phyloP scores from a whole-genome alignment of 345 rosid genomes.

The Conringia planisiliqua region DNA sequence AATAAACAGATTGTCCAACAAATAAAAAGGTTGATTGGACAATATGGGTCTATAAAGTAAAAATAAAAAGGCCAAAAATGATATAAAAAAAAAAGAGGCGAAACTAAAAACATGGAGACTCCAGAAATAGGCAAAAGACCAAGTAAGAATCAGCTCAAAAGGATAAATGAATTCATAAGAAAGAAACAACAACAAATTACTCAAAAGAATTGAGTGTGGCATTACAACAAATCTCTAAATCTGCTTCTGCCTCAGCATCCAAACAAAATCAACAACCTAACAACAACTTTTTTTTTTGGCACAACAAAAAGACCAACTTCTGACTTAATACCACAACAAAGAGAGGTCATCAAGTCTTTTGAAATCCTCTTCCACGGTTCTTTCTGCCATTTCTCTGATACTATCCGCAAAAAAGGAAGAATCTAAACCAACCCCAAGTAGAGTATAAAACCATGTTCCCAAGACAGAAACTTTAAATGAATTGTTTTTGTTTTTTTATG shows the following conservation, averaged over 20 bases:
- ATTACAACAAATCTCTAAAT: constrained; percentile 11
- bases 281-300: constrained; percentile 8
- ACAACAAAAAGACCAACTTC: constrained; percentile 8
- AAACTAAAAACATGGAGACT: not conserved
- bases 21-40: no score
- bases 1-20: not conserved
- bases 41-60: no score
- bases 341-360: not conserved
- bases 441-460: constrained; percentile 18
- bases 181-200: constrained; percentile 11
- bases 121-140: not conserved
- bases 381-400: constrained; percentile 6
- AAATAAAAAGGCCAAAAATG: not conserved
- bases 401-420: constrained; percentile 3
- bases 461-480: constrained; percentile 20
- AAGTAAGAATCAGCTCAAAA: not conserved
- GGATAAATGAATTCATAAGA: not conserved
- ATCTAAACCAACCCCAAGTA: constrained; percentile 25
- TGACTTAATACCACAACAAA: constrained; percentile 14
- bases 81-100: not conserved
- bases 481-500: constrained; percentile 6
- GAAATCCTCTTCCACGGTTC: not conserved
- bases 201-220: constrained; percentile 18
- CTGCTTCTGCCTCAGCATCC: not conserved
- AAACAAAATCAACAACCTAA: constrained; percentile 2